Evolutionary conservation across 192 early-diverging fungal species (phyloP).

Genomic region (Backusella liffmaniae): DNA sequence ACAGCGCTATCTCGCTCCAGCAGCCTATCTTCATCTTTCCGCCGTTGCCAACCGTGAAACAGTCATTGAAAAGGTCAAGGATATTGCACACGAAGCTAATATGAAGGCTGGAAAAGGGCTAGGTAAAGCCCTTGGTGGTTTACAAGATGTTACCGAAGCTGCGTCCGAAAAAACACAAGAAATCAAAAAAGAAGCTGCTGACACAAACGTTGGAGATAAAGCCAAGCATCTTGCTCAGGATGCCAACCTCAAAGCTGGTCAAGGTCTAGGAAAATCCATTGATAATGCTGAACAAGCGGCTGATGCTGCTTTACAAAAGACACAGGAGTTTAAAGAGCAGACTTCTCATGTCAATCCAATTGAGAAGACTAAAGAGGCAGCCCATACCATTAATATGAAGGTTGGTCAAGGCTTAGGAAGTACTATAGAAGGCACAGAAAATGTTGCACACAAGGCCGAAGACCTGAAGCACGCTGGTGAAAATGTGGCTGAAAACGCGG

Average conservation of each 20-base stretch:
- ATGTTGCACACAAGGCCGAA: not conserved
- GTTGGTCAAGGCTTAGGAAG: not conserved
- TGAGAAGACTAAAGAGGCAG: slow-evolving; percentile 12
- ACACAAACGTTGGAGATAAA: not conserved
- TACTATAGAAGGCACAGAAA: not conserved
- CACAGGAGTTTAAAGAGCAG: slow-evolving; percentile 16
- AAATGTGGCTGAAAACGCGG: not conserved
- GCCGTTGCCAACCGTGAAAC: not conserved
- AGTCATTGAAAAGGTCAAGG: slow-evolving; percentile 22
- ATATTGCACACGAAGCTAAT: slow-evolving; percentile 30
- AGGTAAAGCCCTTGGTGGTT: not conserved
- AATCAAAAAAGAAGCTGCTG: slow-evolving; percentile 10
- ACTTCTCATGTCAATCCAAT: not conserved
- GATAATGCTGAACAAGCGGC: not conserved
- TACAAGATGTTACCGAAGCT: not conserved
- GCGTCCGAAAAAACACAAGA: slow-evolving; percentile 17
- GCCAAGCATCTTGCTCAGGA: slow-evolving; percentile 4
- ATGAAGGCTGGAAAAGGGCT: slow-evolving; percentile 23
- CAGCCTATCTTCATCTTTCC: not conserved
- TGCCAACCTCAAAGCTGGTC: not conserved
- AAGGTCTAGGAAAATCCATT: not conserved
- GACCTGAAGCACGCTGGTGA: not conserved
- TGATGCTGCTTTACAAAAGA: slow-evolving; percentile 12
- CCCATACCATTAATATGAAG: slow-evolving; percentile 11
- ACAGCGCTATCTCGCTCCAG: not conserved